Evolutionary conservation across 345 rosid genomes (phyloP).

Genomic region (Aegle marmelos): DNA sequence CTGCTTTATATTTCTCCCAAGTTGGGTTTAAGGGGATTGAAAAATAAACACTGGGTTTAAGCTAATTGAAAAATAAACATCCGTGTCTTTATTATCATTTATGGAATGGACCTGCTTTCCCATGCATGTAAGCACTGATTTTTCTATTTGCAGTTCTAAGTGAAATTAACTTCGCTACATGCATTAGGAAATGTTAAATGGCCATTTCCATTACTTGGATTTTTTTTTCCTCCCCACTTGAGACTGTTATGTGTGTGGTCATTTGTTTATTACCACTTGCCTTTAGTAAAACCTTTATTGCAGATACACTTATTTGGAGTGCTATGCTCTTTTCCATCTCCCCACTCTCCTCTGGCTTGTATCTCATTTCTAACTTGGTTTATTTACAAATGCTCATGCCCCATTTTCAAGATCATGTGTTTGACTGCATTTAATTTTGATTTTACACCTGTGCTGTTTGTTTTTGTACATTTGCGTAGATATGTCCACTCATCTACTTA

Average conservation of each 20-base stretch:
- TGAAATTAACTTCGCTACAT: neutral
- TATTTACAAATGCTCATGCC: neutral
- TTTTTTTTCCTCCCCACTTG: neutral
- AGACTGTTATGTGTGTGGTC: neutral
- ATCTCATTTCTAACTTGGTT: neutral
- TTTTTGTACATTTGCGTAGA: slow-evolving; percentile 26
- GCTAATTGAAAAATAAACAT: neutral
- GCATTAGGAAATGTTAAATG: neutral
- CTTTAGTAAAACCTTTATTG: neutral
- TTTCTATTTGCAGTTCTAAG: neutral
- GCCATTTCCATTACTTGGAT: neutral
- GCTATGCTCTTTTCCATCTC: neutral
- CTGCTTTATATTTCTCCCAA: neutral
- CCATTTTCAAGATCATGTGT: neutral
- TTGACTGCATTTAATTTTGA: neutral
- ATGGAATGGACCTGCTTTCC: neutral
- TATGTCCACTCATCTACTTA: slow-evolving; percentile 59
- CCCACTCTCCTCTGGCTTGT: neutral
- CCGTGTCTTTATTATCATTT: neutral
- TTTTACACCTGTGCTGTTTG: neutral
- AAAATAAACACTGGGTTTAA: neutral
- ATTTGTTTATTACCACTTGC: neutral
- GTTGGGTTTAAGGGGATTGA: neutral
- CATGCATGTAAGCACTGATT: neutral
- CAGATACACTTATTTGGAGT: neutral